A percentile compares a stretch with the other conserved stretches of the same genome.
phyloP scores from a whole-genome alignment of 1,139 yeast genomes.

The Meyerozyma guilliermondii region DNA sequence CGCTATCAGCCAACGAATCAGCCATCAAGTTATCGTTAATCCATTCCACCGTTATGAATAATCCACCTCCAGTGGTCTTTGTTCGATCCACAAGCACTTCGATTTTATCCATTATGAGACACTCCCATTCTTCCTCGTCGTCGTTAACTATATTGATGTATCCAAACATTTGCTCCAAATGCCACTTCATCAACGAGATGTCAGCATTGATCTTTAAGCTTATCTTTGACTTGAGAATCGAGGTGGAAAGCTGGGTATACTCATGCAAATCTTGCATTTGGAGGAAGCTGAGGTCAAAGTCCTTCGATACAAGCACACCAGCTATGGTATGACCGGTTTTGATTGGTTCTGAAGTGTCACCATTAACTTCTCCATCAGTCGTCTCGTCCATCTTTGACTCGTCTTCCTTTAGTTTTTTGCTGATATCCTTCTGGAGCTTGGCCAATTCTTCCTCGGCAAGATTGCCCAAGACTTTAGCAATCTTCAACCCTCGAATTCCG shows the following conservation, averaged over 20 bases:
- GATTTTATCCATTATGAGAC: conserved; percentile 43
- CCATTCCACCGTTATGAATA: conserved; percentile 75
- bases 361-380: conserved; percentile 5
- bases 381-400: conserved; percentile 3
- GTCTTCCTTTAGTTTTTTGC: conserved; percentile 13
- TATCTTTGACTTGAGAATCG: conserved; percentile 79
- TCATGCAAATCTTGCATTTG: conserved; percentile 86
- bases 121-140: conserved; percentile 52
- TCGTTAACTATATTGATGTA: conserved; percentile 63
- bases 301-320: conserved; percentile 90
- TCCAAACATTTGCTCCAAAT: conserved; percentile 94
- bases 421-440: conserved; percentile 26
- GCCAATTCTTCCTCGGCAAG: conserved; percentile 55
- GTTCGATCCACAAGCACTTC: conserved; percentile 42
- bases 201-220: conserved; percentile 75
- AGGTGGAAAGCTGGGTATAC: conserved; percentile 81
- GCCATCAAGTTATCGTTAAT: conserved; percentile 75
- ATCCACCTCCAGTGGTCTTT: conserved; percentile 34
- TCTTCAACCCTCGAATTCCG: conserved; percentile 75
- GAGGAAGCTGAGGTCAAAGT: conserved; percentile 78
- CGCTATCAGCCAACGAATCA: conserved; percentile 92
- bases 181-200: conserved; percentile 78
- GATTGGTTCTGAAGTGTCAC: conserved; percentile 9
- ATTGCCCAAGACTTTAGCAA: conserved; percentile 81
- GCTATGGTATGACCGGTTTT: conserved; percentile 48